These are phyloP conservation scores for Curvularia lunata DNA, from an alignment of 2,329 filamentous ascomycete genomes.

Conservation along the genomic window DNA sequence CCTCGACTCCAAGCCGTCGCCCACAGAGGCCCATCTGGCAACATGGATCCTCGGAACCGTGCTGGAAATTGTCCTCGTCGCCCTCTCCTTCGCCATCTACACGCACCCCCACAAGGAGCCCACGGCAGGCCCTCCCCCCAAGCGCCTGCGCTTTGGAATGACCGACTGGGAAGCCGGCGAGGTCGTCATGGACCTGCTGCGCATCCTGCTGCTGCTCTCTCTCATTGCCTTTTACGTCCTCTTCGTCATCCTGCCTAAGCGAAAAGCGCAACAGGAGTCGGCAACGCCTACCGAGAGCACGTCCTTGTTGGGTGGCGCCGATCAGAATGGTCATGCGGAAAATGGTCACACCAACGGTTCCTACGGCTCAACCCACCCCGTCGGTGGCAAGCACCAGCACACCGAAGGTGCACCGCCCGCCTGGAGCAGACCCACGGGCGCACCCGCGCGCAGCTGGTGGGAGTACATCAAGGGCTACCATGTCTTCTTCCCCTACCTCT, in stretches of 20 bases:
- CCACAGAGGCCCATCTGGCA: conserved; percentile 77
- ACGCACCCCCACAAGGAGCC: conserved; percentile 70
- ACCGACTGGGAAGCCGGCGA: conserved; percentile 70
- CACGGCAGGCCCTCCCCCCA: conserved; percentile 49
- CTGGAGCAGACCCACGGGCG: conserved; percentile 87
- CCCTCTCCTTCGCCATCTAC: conserved; percentile 72
- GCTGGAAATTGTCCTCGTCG: conserved; percentile 75
- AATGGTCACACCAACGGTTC: conserved; percentile 60
- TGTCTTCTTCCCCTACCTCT: conserved; percentile 94
- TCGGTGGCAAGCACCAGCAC: conserved; percentile 53
- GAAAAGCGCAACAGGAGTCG: conserved; percentile 28
- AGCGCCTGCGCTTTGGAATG: conserved; percentile 46
- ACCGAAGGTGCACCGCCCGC: conserved; percentile 70
- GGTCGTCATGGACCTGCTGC: conserved; percentile 69
- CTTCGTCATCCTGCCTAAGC: conserved; percentile 53
- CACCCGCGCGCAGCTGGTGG: conserved; percentile 91
- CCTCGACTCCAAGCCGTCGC: conserved; percentile 80
- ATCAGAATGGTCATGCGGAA: conserved; percentile 52
- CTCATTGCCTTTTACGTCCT: conserved; percentile 66
- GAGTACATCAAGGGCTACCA: conserved; percentile 93
- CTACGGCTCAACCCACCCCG: conserved; percentile 58
- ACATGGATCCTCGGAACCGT: conserved; percentile 78
- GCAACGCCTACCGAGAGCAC: conserved; percentile 62
- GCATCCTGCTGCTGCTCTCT: conserved; percentile 69
- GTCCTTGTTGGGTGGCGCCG: conserved; percentile 63